Conservation (phyloP, 805 yeast genomes). For the Pichia scutulata region DNA sequence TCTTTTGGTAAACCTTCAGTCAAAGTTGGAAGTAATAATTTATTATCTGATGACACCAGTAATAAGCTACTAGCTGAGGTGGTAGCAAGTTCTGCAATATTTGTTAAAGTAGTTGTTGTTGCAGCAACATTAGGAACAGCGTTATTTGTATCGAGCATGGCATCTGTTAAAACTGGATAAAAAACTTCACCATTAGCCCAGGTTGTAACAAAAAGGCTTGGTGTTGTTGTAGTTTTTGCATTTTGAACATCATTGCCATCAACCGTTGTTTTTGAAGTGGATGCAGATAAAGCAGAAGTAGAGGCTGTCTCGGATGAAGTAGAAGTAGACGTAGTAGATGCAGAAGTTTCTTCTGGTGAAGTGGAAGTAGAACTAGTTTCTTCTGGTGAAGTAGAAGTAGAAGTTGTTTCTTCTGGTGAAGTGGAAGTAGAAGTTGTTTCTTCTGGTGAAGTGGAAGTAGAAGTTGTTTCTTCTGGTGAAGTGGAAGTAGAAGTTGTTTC, state of each 20-base stretch:
- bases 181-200: constrained; percentile 11
- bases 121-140: constrained; percentile 11
- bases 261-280: neutral
- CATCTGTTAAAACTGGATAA: constrained; percentile 3
- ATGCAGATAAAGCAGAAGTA: neutral
- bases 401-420: neutral
- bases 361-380: neutral
- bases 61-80: constrained; percentile 11
- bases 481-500: neutral
- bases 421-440: neutral
- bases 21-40: constrained; percentile 5
- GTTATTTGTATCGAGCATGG: neutral
- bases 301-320: neutral
- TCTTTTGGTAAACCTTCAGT: constrained; percentile 12
- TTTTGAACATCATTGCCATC: neutral
- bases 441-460: neutral
- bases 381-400: neutral
- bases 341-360: neutral
- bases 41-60: constrained; percentile 6
- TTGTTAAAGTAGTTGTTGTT: constrained; percentile 13
- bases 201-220: constrained; percentile 5
- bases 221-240: neutral
- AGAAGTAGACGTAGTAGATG: neutral
- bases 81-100: constrained; percentile 8
- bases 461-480: neutral